Evolutionary conservation across 768 basidiomycete species (phyloP).

Genomic region (Rickenella mellea): DNA sequence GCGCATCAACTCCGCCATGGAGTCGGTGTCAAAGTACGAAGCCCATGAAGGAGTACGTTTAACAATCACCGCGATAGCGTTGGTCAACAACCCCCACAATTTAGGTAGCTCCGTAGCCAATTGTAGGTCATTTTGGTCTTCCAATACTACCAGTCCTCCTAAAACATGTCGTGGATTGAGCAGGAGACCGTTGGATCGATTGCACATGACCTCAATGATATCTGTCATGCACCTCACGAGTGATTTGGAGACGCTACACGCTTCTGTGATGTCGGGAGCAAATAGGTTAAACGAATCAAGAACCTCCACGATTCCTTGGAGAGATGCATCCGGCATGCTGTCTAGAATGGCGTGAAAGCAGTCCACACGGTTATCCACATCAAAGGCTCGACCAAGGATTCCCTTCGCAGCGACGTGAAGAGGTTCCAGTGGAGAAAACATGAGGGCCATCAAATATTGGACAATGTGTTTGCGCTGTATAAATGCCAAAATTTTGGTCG

Average conservation of each 20-base stretch:
- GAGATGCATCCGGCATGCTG: slow-evolving; percentile 51
- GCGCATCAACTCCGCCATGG: slow-evolving; percentile 97
- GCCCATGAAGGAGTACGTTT: slow-evolving; percentile 80
- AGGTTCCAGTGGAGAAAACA: slow-evolving; percentile 75
- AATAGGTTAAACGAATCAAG: slow-evolving; percentile 56
- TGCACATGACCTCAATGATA: slow-evolving; percentile 81
- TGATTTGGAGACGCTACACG: slow-evolving; percentile 80
- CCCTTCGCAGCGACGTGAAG: slow-evolving; percentile 69
- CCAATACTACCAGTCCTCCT: slow-evolving; percentile 21
- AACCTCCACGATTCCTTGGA: slow-evolving; percentile 65
- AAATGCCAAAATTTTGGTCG: slow-evolving; percentile 46
- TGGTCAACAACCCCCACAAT: slow-evolving; percentile 79
- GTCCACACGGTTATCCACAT: slow-evolving; percentile 82
- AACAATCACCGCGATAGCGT: slow-evolving; percentile 76
- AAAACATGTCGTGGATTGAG: slow-evolving; percentile 44
- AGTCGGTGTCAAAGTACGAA: slow-evolving; percentile 61
- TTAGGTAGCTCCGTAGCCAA: slow-evolving; percentile 53
- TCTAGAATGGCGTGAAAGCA: slow-evolving; percentile 75
- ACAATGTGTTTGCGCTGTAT: slow-evolving; percentile 48
- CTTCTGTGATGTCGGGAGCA: slow-evolving; percentile 65
- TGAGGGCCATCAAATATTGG: slow-evolving; percentile 50
- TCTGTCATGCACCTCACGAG: slow-evolving; percentile 91
- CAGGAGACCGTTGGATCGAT: slow-evolving; percentile 60
- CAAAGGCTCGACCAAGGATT: slow-evolving; percentile 77
- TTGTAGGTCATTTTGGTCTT: too few species aligned